Percentiles rank a stretch among this genome's conserved stretches.
These are phyloP conservation scores for Aspergillus sclerotialis DNA, from an alignment of 2,329 filamentous ascomycete species.

Conservation along the genomic window DNA sequence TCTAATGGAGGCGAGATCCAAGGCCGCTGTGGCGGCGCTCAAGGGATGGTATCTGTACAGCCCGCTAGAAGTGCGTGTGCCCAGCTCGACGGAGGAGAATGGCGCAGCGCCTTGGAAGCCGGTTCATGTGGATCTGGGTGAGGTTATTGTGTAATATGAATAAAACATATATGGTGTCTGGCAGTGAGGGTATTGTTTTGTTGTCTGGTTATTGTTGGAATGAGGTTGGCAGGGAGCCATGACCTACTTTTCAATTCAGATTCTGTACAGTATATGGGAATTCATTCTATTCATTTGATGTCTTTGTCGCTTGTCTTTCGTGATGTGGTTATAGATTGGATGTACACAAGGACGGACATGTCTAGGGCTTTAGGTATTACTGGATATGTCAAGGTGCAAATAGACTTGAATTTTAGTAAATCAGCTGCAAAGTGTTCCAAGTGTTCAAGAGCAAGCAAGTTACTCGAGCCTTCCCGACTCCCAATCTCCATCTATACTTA, in stretches of 20 bases:
- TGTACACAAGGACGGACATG: slow-evolving; percentile 9
- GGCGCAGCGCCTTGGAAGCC: slow-evolving; percentile 59
- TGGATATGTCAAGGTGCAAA: background rate
- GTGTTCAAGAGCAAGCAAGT: background rate
- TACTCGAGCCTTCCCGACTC: background rate
- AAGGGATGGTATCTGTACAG: slow-evolving; percentile 97
- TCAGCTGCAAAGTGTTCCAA: background rate
- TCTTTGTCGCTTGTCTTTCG: slow-evolving; percentile 16
- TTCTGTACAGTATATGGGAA: slow-evolving; percentile 36
- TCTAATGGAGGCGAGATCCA: slow-evolving; percentile 67
- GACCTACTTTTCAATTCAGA: slow-evolving; percentile 24
- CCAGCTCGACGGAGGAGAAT: slow-evolving; percentile 61
- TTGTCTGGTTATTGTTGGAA: slow-evolving; percentile 14
- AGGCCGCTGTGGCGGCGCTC: slow-evolving; percentile 76
- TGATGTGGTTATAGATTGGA: slow-evolving; percentile 3
- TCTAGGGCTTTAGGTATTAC: slow-evolving; percentile 5
- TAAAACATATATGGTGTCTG: background rate
- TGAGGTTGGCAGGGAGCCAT: too few relatives aligned
- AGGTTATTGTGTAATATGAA: slow-evolving; percentile 51
- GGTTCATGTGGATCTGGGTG: slow-evolving; percentile 62
- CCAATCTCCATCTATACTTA: background rate
- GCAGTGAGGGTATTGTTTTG: slow-evolving; percentile 2
- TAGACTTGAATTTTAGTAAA: background rate
- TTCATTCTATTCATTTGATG: slow-evolving; percentile 26
- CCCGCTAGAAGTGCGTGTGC: slow-evolving; percentile 60